A percentile compares a stretch with the other conserved stretches of the same genome.
These are phyloP conservation scores for Phylloporus sp. DNA, from an alignment of 1,284 basidiomycete genomes.

Conservation along the genomic window DNA sequence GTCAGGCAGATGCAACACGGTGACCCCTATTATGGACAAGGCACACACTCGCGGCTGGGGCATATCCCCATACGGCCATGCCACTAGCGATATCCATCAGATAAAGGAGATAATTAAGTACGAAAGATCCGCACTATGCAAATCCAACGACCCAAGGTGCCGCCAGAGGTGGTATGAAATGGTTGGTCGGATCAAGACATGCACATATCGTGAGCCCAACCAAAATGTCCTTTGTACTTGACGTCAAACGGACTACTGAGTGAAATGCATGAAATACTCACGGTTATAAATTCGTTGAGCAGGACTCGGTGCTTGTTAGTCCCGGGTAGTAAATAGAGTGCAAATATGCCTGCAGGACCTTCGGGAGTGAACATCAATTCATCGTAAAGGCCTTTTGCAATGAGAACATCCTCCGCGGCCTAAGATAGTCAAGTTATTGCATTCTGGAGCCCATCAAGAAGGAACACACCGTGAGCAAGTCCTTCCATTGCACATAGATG, in stretches of 20 bases:
- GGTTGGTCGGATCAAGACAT: constrained; percentile 68
- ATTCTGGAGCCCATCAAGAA: neutral
- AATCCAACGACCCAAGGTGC: constrained; percentile 62
- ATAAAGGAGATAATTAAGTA: neutral
- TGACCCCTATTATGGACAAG: constrained; percentile 1
- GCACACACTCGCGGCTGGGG: constrained; percentile 54
- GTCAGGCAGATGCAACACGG: constrained; percentile 8
- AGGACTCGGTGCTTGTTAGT: constrained; percentile 64
- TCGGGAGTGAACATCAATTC: constrained; percentile 60
- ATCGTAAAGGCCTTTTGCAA: constrained; percentile 49
- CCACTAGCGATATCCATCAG: constrained; percentile 46
- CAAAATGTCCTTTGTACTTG: constrained; percentile 63
- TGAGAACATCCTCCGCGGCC: constrained; percentile 52
- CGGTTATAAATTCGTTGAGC: constrained; percentile 72
- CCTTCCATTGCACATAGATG: constrained; percentile 69
- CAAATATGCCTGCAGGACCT: constrained; percentile 73
- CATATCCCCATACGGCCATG: constrained; percentile 66
- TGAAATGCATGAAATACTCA: constrained; percentile 40
- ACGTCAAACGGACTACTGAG: constrained; percentile 12
- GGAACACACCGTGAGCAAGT: constrained; percentile 50
- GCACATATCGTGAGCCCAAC: constrained; percentile 67
- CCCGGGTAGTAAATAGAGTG: constrained; percentile 57
- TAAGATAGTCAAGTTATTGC: constrained; percentile 6
- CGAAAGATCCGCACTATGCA: constrained; percentile 50
- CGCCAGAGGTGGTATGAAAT: constrained; percentile 58